Conservation (phyloP, 495 filamentous ascomycete species). For the Penicillium odoratum region DNA sequence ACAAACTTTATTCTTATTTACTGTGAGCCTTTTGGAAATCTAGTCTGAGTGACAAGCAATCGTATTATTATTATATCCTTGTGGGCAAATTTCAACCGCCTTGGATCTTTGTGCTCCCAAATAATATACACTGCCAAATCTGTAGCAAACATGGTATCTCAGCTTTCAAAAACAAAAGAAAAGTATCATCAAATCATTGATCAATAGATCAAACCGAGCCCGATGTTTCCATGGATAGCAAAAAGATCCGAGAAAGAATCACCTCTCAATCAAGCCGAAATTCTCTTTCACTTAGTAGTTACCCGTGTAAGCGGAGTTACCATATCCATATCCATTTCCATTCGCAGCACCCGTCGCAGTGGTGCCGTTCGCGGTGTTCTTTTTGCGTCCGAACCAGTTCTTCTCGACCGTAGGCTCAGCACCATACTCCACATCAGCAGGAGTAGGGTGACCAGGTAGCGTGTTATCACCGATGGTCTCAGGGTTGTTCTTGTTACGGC, state of each 20-base stretch:
- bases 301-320: conserved; percentile 41
- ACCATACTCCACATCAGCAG: conserved; percentile 38
- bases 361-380: conserved; percentile 13
- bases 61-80: conserved; percentile 4
- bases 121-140: conserved; percentile 20
- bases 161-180: conserved; percentile 12
- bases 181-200: conserved; percentile 27
- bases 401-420: conserved; percentile 27
- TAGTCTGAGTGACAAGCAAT: background rate
- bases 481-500: conserved; percentile 44
- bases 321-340: conserved; percentile 32
- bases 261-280: background rate
- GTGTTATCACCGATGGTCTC: conserved; percentile 33
- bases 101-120: background rate
- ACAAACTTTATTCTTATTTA: background rate
- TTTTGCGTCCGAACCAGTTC: conserved; percentile 29
- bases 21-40: background rate
- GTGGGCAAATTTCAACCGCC: background rate
- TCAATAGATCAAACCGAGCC: background rate
- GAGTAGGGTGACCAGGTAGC: conserved; percentile 40
- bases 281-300: conserved; percentile 27
- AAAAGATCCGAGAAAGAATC: background rate
- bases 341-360: conserved; percentile 13
- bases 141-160: conserved; percentile 29
- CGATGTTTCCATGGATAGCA: background rate